These are phyloP conservation scores for Mycena leptocephala DNA, from an alignment of 768 basidiomycete species.

Conservation along the genomic window DNA sequence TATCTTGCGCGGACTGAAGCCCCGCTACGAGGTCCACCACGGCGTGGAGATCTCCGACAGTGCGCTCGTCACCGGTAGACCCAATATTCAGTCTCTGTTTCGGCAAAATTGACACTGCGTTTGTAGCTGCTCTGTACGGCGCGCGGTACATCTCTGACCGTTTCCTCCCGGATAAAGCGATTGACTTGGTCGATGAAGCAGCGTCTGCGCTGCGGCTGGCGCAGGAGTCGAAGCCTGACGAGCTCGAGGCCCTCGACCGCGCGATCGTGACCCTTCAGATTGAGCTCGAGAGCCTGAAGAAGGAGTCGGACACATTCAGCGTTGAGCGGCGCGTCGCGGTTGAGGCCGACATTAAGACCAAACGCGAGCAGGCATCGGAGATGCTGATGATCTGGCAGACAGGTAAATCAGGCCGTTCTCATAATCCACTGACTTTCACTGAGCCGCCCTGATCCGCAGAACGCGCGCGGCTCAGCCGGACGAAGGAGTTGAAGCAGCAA, in stretches of 20 bases:
- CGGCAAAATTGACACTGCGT: not conserved
- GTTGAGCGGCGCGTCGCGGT: conserved; percentile 81
- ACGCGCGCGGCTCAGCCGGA: conserved; percentile 76
- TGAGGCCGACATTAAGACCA: conserved; percentile 73
- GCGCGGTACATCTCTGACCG: conserved; percentile 91
- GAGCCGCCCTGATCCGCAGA: conserved; percentile 56
- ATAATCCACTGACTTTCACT: not conserved
- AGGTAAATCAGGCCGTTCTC: conserved; percentile 28
- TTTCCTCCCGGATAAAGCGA: conserved; percentile 92
- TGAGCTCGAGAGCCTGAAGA: conserved; percentile 91
- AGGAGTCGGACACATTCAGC: conserved; percentile 89
- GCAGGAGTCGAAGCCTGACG: conserved; percentile 91
- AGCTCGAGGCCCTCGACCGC: conserved; percentile 86
- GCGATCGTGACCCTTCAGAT: conserved; percentile 92
- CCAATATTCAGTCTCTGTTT: not conserved
- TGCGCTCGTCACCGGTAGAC: conserved; percentile 87
- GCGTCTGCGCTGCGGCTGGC: conserved; percentile 89
- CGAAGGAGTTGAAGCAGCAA: conserved; percentile 81
- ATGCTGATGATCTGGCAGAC: conserved; percentile 83
- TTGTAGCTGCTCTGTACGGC: conserved; percentile 85
- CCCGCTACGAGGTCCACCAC: conserved; percentile 92
- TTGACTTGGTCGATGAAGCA: conserved; percentile 95
- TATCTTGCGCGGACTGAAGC: conserved; percentile 89
- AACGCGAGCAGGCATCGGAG: conserved; percentile 74
- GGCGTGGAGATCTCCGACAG: conserved; percentile 93